A percentile compares a stretch with the other conserved stretches of the same genome.
phyloP scores from a whole-genome alignment of 2,329 filamentous ascomycete genomes.

The Microcera coccophila region DNA sequence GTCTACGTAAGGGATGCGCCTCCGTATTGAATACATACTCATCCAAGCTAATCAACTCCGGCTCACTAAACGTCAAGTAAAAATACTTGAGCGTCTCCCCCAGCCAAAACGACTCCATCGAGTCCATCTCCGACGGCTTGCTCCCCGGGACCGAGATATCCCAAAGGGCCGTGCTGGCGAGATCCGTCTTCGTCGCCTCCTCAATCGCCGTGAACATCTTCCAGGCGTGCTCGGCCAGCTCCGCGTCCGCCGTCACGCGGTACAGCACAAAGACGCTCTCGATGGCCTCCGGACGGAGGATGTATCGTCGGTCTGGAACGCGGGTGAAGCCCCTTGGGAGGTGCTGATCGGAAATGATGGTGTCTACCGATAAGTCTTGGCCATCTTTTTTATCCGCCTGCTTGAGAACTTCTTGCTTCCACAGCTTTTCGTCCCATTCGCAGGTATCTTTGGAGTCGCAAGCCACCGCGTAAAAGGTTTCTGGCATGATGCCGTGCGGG shows the following conservation, averaged over 20 bases:
- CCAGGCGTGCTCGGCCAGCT: slow-evolving; percentile 50
- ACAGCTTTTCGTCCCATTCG: slow-evolving; percentile 34
- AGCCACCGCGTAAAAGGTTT: slow-evolving; percentile 41
- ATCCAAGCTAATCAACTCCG: slow-evolving; percentile 43
- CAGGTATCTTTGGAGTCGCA: slow-evolving; percentile 36
- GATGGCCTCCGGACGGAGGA: slow-evolving; percentile 51
- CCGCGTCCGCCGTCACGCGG: slow-evolving; percentile 45
- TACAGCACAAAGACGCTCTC: slow-evolving; percentile 54
- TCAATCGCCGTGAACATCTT: slow-evolving; percentile 50
- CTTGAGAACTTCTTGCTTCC: slow-evolving; percentile 32
- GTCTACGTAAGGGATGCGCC: slow-evolving; percentile 20
- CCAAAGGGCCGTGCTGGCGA: slow-evolving; percentile 48
- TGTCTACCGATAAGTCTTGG: slow-evolving; percentile 16
- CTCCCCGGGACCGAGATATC: slow-evolving; percentile 33
- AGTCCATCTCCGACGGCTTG: slow-evolving; percentile 45
- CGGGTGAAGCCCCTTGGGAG: slow-evolving; percentile 61
- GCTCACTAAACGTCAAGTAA: slow-evolving; percentile 25
- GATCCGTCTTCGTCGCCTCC: slow-evolving; percentile 42
- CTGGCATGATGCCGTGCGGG: slow-evolving; percentile 50
- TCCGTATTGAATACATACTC: slow-evolving; percentile 27
- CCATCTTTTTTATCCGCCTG: slow-evolving; percentile 22
- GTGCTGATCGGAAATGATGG: slow-evolving; percentile 25
- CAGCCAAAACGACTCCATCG: slow-evolving; percentile 51
- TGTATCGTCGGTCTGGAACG: slow-evolving; percentile 46
- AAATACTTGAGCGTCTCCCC: slow-evolving; percentile 31